Base-by-base conservation (phyloP, 164 flowering plant species). In the Amborella trichopoda region DNA sequence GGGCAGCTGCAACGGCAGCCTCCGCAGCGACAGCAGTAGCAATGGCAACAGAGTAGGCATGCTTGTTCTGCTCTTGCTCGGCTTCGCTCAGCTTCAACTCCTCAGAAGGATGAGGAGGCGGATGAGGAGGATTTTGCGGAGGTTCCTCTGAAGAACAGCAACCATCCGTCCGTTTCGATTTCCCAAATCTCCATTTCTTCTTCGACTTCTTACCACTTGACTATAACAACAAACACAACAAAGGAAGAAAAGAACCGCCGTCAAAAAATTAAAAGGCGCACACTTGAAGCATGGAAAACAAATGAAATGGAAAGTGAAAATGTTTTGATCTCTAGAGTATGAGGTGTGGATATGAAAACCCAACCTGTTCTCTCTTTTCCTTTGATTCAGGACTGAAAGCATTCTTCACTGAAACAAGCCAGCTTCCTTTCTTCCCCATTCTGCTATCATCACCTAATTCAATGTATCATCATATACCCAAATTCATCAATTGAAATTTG, bases 371-470 rank as follows among this genome's bases (percentile, higher is more conserved):
- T 43, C 49, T 60, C 62, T 75, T 76, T 44, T 60, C 78, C 51
- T 76, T 83, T 32, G 83, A 48, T 28, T 73, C 75, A 50, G 83
- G 73, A 47, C 73, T 76, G 40, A 87, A 56, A 44, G 76, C 96
- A 60, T 72, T 87, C 74, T 73, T 83, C 44, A 87, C 79, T 17
- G 83, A 76, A 62, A 77, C 64, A 54, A 81, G 71, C 91, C 94
- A 87, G 46, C 59, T 64, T 55, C 83, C 81, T 66, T 72, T 83
- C 76, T 67, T 83, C 65, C 91, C 88, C 94, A 42, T 38, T n/a
- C n/a, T n/a, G n/a, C n/a, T n/a, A n/a, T n/a, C n/a, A n/a, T n/a
- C n/a, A n/a, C n/a, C n/a, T n/a, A n/a, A n/a, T n/a, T n/a, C n/a
- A n/a, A n/a, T n/a, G n/a, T n/a, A n/a, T n/a, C n/a, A n/a, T n/a